These are phyloP conservation scores for Clarireedia hainanense DNA, from an alignment of 2,329 filamentous ascomycete species.

Conservation along the genomic window DNA sequence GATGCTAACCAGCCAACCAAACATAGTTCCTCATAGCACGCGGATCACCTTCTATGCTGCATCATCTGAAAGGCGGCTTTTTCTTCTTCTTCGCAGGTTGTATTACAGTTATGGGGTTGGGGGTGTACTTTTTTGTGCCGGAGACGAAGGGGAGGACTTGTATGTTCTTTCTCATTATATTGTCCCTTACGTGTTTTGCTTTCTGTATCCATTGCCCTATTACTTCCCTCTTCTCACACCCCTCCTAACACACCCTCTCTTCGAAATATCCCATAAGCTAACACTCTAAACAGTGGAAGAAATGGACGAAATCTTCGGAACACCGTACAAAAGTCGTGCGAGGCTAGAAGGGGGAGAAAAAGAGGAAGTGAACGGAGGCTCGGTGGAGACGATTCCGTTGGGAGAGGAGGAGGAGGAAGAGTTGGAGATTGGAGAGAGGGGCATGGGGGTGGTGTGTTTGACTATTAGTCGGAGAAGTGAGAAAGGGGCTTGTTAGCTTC, in stretches of 20 bases:
- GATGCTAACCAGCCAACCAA: not conserved
- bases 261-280: not conserved
- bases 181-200: not conserved
- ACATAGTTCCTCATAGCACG: constrained; percentile 16
- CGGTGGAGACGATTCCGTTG: not conserved
- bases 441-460: not conserved
- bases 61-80: constrained; percentile 15
- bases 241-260: not conserved
- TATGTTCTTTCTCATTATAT: not conserved
- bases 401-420: not conserved
- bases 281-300: constrained; percentile 47
- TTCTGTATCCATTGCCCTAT: not conserved
- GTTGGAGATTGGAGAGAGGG: not conserved
- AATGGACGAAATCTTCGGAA: constrained; percentile 45
- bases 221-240: not conserved
- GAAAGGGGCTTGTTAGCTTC: not conserved
- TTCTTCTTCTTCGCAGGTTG: constrained; percentile 52
- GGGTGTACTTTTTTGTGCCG: constrained; percentile 70
- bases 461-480: not conserved
- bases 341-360: not conserved
- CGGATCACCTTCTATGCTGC: constrained; percentile 17
- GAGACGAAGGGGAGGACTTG: constrained; percentile 62
- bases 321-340: constrained; percentile 10
- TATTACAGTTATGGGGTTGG: constrained; percentile 50
- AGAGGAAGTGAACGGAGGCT: not conserved